A percentile compares a stretch with the other conserved stretches of the same genome.
Conservation (phyloP, 192 early-diverging fungal genomes). For the Coemansia sp. region DNA sequence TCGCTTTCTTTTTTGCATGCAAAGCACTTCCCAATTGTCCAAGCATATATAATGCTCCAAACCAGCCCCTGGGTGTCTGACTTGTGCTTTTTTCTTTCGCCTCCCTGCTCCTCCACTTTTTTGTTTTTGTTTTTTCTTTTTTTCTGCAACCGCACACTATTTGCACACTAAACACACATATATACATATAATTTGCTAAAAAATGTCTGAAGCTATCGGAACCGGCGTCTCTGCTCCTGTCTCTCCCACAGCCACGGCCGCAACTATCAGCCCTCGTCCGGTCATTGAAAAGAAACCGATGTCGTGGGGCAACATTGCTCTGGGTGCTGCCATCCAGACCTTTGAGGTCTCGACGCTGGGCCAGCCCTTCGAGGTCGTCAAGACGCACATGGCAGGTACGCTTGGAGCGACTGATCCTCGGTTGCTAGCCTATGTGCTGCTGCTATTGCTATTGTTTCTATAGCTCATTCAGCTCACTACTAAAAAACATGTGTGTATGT, state of each 20-base stretch:
- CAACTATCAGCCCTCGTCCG: slow-evolving; percentile 2
- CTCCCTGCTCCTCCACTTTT: not conserved
- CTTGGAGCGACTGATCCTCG: too few species aligned
- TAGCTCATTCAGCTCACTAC: too few species aligned
- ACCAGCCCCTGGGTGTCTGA: not conserved
- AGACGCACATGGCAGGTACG: slow-evolving; percentile 86
- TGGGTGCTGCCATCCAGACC: slow-evolving; percentile 86
- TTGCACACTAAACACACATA: slow-evolving; percentile 1
- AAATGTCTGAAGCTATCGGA: slow-evolving; percentile 35
- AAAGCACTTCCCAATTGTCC: not conserved
- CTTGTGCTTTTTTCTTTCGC: not conserved
- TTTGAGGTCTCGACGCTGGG: slow-evolving; percentile 92
- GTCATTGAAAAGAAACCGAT: slow-evolving; percentile 79
- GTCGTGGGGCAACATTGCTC: slow-evolving; percentile 79
- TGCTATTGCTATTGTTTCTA: too few species aligned
- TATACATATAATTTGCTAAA: not conserved
- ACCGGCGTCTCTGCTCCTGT: slow-evolving; percentile 6
- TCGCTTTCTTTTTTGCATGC: not conserved
- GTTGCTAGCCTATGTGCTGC: too few species aligned
- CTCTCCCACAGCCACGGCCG: not conserved
- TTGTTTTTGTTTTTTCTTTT: slow-evolving; percentile 4
- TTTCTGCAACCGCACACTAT: slow-evolving; percentile 5
- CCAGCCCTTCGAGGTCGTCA: slow-evolving; percentile 95
- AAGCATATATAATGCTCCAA: not conserved
- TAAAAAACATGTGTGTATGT: not conserved